Evolutionary conservation across 768 basidiomycete species (phyloP), one percentile per base, ranked within the genome.

Genomic region (Tephrocybe sp.): DNA sequence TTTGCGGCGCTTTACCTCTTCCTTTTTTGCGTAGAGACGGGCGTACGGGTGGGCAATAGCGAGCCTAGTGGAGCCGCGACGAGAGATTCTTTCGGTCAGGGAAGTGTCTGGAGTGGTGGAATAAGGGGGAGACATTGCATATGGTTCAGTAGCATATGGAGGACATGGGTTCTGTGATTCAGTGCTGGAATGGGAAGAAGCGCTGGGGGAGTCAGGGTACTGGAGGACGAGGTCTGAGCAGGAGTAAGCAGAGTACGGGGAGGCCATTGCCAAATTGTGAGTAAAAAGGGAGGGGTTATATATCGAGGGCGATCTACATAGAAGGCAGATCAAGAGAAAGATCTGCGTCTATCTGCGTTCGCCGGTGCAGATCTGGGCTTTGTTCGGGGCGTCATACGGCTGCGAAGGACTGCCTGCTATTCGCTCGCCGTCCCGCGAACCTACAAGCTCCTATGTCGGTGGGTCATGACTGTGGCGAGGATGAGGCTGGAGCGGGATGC

Each of bases 31-130:
- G 55, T 81, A 79, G 9, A 88, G 75, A 50, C 86, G 81, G 4
- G 86, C 83, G 55, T 88, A 88, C 0, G 86, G 86, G 54, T 87
- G 85, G 0, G 77, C 69, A 50, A 86, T 75, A 23, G 58, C 30
- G 18, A 60, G 21, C 21, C 56, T 51, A 45, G 41, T 21, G 21
- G 60, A 24, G 12, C 53, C 24, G 3, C 28, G 48, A 44, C 50
- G 55, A 14, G 24, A 45, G n/a, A 26, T 37, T 9, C 46, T 44
- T 23, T 41, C 45, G 0, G 50, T n/a, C 3, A 6, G n/a, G 18
- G 28, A 25, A 3, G 42, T 18, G 15, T 47, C 30, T 3, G 46
- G 32, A 14, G 24, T 7, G 18, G 33, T 15, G 15, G 53, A 44
- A 28, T 55, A 55, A 17, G 37, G 48, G 3, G 45, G 38, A n/a